These are phyloP conservation scores for Hypsizygus ulmarius DNA, from an alignment of 1,284 basidiomycete genomes.

Conservation along the genomic window DNA sequence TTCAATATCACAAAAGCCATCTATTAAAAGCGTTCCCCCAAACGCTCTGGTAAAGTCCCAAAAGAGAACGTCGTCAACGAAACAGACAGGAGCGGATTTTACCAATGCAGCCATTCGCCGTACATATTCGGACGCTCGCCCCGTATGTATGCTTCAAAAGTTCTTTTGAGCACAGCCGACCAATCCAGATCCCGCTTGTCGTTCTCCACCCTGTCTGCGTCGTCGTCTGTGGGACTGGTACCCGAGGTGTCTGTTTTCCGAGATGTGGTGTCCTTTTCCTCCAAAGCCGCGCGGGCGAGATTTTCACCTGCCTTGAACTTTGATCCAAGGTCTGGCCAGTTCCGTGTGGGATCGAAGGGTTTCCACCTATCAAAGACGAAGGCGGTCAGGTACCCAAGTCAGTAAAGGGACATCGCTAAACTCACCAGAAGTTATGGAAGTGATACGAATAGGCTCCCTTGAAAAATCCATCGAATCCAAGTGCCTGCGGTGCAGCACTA, in stretches of 20 bases:
- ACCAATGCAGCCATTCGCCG: slow-evolving; percentile 61
- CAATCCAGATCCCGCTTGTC: slow-evolving; percentile 67
- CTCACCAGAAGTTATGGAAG: slow-evolving; percentile 75
- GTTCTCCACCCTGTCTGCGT: slow-evolving; percentile 29
- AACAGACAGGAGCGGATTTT: neutral
- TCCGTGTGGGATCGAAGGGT: slow-evolving; percentile 69
- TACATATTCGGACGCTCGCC: slow-evolving; percentile 77
- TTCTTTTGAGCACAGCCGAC: slow-evolving; percentile 72
- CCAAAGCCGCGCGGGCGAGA: slow-evolving; percentile 39
- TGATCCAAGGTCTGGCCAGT: slow-evolving; percentile 72
- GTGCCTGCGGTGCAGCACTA: slow-evolving; percentile 63
- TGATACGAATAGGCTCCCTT: slow-evolving; percentile 80
- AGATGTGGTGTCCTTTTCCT: slow-evolving; percentile 17
- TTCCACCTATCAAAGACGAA: slow-evolving; percentile 57
- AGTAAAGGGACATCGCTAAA: neutral
- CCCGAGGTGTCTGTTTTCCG: slow-evolving; percentile 7
- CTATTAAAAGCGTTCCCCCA: neutral
- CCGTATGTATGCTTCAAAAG: slow-evolving; percentile 73
- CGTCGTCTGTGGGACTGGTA: slow-evolving; percentile 15
- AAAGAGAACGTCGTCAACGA: too few species aligned
- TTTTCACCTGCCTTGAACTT: slow-evolving; percentile 61
- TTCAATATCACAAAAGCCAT: neutral
- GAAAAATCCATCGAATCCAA: slow-evolving; percentile 81
- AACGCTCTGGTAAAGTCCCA: neutral
- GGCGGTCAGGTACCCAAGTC: neutral